These are phyloP conservation scores for Rhinocladiella mackenziei DNA, from an alignment of 2,329 filamentous ascomycete species.

Conservation along the genomic window DNA sequence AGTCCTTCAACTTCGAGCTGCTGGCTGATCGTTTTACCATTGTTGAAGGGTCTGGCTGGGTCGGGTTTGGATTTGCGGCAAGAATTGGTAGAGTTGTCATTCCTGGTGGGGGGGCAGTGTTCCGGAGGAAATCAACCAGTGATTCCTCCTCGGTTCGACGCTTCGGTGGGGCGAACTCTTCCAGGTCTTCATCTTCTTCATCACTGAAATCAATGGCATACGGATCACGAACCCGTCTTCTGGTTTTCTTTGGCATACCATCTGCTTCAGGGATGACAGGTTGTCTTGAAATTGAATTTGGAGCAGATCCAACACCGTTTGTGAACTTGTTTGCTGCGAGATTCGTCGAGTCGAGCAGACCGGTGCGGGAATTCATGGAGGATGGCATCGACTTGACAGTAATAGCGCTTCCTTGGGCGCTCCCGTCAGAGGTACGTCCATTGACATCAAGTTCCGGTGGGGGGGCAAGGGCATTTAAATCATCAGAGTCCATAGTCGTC, in stretches of 20 bases:
- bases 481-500: slow-evolving; percentile 80
- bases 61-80: slow-evolving; percentile 13
- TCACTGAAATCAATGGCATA: slow-evolving; percentile 82
- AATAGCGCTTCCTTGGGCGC: slow-evolving; percentile 44
- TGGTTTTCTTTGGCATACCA: slow-evolving; percentile 65
- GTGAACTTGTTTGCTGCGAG: slow-evolving; percentile 24
- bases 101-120: slow-evolving; percentile 40
- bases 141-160: slow-evolving; percentile 40
- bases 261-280: slow-evolving; percentile 34
- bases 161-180: slow-evolving; percentile 44
- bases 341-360: slow-evolving; percentile 52
- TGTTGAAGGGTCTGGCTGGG: slow-evolving; percentile 7
- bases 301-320: slow-evolving; percentile 9
- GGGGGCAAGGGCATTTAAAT: slow-evolving; percentile 45
- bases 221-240: slow-evolving; percentile 75
- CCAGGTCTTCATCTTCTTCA: slow-evolving; percentile 63
- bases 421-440: slow-evolving; percentile 39
- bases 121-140: slow-evolving; percentile 47
- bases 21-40: slow-evolving; percentile 18
- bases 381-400: slow-evolving; percentile 57
- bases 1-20: slow-evolving; percentile 24
- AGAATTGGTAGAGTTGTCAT: slow-evolving; percentile 32
- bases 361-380: slow-evolving; percentile 70
- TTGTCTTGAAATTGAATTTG: slow-evolving; percentile 17
- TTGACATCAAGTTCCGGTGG: slow-evolving; percentile 31